Percentiles rank a stretch among this genome's conserved stretches.
Conservation (phyloP, 2,329 filamentous ascomycete species). For the Xylariaceae sp. region DNA sequence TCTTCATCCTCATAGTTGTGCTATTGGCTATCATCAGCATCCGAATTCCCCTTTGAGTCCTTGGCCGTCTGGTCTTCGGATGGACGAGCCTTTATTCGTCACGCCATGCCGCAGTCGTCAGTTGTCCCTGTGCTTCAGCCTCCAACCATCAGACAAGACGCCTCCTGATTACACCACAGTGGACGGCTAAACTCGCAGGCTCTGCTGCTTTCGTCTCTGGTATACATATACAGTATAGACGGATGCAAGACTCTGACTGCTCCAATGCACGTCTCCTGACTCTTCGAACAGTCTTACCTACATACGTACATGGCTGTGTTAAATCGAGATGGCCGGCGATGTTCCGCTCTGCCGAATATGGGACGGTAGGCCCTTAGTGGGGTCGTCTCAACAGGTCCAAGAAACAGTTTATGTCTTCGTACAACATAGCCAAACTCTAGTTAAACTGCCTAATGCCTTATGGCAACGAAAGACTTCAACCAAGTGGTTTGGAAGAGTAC, state of each 20-base stretch:
- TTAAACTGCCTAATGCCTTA: neutral
- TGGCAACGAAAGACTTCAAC: neutral
- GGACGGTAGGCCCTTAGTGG: neutral
- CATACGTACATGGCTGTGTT: constrained; percentile 10
- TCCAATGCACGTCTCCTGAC: constrained; percentile 30
- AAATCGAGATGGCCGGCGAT: constrained; percentile 22
- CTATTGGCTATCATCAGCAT: constrained; percentile 24
- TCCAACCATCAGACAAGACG: constrained; percentile 23
- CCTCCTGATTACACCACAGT: constrained; percentile 15
- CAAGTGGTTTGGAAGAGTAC: constrained; percentile 19
- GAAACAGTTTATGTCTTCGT: constrained; percentile 1
- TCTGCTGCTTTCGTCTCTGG: constrained; percentile 16
- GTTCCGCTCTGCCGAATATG: constrained; percentile 15
- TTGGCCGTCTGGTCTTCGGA: constrained; percentile 23
- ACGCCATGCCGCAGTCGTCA: constrained; percentile 23
- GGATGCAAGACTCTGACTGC: constrained; percentile 15
- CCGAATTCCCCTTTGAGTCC: constrained; percentile 20
- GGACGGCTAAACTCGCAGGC: constrained; percentile 20
- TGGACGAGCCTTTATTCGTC: constrained; percentile 18
- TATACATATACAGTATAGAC: no score
- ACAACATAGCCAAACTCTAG: constrained; percentile 1
- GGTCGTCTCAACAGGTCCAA: constrained; percentile 1
- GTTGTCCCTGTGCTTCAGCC: constrained; percentile 28
- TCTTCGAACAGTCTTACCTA: constrained; percentile 21
- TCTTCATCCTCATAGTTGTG: constrained; percentile 6